phyloP scores from a whole-genome alignment of 306 rosid species.

The Oemleria cerasiformis region DNA sequence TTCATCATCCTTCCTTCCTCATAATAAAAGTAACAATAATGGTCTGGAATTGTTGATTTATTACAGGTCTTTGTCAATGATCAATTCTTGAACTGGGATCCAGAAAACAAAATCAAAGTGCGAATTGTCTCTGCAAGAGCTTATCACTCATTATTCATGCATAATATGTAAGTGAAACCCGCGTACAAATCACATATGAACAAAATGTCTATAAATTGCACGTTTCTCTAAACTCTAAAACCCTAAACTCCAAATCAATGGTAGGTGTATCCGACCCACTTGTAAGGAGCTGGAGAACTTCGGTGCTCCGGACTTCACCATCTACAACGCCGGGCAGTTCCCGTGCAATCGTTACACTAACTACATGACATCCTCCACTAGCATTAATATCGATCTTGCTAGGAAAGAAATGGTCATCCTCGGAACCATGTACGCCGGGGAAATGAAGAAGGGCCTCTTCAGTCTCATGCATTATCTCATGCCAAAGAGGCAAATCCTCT shows the following conservation, averaged over 20 bases:
- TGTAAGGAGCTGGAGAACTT: slow-evolving; percentile 78
- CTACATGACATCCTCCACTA: slow-evolving; percentile 93
- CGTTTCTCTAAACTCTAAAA: too few species aligned
- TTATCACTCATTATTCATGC: slow-evolving; percentile 87
- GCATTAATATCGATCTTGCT: slow-evolving; percentile 69
- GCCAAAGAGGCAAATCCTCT: slow-evolving; percentile 75
- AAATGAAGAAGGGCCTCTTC: slow-evolving; percentile 93
- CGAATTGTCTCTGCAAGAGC: slow-evolving; percentile 80
- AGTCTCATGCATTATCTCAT: slow-evolving; percentile 88
- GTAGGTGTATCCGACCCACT: slow-evolving; percentile 87
- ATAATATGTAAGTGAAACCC: slow-evolving; percentile 70
- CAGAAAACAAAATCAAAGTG: slow-evolving; percentile 74
- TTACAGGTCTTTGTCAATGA: slow-evolving; percentile 74
- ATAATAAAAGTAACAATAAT: background rate
- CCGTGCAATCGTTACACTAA: slow-evolving; percentile 89
- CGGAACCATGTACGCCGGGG: slow-evolving; percentile 92
- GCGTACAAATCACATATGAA: too few species aligned
- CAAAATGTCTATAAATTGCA: too few species aligned
- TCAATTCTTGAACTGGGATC: slow-evolving; percentile 87
- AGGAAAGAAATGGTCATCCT: slow-evolving; percentile 92
- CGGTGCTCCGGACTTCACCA: slow-evolving; percentile 87
- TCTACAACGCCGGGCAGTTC: slow-evolving; percentile 87
- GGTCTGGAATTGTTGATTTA: slow-evolving; percentile 11
- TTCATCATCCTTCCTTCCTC: too few species aligned
- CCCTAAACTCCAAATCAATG: too few species aligned